Percentiles rank a stretch among this genome's conserved stretches.
Evolutionary conservation across 2,329 filamentous ascomycete species (phyloP).

Genomic region (Blastomyces gilchristii): DNA sequence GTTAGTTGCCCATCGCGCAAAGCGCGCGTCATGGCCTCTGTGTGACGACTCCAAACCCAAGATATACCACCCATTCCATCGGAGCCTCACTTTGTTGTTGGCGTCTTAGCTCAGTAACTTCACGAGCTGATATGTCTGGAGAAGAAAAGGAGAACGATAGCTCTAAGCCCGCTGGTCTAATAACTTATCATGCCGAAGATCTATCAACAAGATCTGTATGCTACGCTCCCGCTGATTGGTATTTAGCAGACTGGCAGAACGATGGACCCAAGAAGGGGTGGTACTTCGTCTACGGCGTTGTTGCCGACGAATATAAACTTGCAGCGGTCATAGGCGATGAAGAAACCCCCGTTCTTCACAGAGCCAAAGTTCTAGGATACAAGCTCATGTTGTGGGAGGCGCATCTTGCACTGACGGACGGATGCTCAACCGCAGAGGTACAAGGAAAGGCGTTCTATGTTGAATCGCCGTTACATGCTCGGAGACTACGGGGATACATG

Average conservation of each 20-base stretch:
- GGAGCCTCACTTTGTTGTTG: not conserved
- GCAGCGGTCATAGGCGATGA: slow-evolving; percentile 7
- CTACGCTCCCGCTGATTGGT: slow-evolving; percentile 10
- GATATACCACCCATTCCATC: not conserved
- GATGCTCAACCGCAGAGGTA: slow-evolving; percentile 1
- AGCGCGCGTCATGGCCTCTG: not conserved
- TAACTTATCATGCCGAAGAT: not conserved
- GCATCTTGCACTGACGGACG: slow-evolving; percentile 11
- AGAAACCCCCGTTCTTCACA: not conserved
- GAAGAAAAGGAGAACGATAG: not conserved
- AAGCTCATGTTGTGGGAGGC: slow-evolving; percentile 9
- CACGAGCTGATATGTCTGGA: not conserved
- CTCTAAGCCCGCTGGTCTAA: not conserved
- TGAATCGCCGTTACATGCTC: slow-evolving; percentile 6
- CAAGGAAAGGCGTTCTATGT: slow-evolving; percentile 8
- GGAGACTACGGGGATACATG: slow-evolving; percentile 7
- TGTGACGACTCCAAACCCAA: not conserved
- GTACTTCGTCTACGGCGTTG: slow-evolving; percentile 17
- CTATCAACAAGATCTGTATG: slow-evolving; percentile 8
- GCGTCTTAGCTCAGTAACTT: not conserved
- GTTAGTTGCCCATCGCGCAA: not conserved
- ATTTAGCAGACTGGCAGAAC: slow-evolving; percentile 7
- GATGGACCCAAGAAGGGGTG: slow-evolving; percentile 8
- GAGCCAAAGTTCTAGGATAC: slow-evolving; percentile 12
- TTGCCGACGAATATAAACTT: slow-evolving; percentile 11